These are phyloP conservation scores for Sporothrix luriei DNA, from an alignment of 2,329 filamentous ascomycete species.

Conservation along the genomic window DNA sequence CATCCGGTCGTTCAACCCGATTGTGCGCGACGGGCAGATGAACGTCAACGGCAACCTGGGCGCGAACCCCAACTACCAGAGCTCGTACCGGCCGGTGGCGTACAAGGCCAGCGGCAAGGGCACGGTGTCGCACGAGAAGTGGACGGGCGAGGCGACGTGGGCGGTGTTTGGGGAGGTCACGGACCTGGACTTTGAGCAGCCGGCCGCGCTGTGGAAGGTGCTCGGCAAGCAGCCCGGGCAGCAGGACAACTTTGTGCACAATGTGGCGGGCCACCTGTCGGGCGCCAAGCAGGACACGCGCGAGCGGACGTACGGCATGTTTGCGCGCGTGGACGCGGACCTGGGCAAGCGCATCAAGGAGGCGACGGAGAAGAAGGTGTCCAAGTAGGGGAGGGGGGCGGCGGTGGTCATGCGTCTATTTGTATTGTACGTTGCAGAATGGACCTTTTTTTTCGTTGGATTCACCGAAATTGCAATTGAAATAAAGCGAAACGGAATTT, in stretches of 20 bases:
- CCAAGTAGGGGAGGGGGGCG: neutral
- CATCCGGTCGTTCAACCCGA: conserved; percentile 63
- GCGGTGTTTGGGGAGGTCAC: conserved; percentile 49
- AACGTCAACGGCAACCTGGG: conserved; percentile 67
- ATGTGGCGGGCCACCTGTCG: conserved; percentile 60
- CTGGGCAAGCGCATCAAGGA: conserved; percentile 57
- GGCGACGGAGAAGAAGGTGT: conserved; percentile 53
- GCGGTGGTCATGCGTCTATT: neutral
- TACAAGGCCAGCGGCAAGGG: conserved; percentile 48
- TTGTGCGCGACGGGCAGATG: conserved; percentile 74
- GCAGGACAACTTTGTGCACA: conserved; percentile 63
- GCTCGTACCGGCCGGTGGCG: conserved; percentile 51
- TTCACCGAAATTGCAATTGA: neutral
- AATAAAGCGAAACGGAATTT: neutral
- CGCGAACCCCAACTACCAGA: conserved; percentile 61
- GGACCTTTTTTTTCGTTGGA: neutral
- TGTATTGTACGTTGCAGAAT: neutral
- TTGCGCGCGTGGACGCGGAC: conserved; percentile 56
- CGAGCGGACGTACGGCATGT: conserved; percentile 63
- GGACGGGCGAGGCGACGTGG: conserved; percentile 51
- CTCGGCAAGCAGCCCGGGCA: conserved; percentile 55
- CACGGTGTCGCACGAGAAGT: conserved; percentile 51
- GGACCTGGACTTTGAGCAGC: conserved; percentile 55
- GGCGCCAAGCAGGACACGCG: conserved; percentile 58
- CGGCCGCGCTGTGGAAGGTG: conserved; percentile 53